Evolutionary conservation across 1,139 yeast species (phyloP), one percentile per base, ranked within the genome.

Genomic region (Suhomyces anneliseae): DNA sequence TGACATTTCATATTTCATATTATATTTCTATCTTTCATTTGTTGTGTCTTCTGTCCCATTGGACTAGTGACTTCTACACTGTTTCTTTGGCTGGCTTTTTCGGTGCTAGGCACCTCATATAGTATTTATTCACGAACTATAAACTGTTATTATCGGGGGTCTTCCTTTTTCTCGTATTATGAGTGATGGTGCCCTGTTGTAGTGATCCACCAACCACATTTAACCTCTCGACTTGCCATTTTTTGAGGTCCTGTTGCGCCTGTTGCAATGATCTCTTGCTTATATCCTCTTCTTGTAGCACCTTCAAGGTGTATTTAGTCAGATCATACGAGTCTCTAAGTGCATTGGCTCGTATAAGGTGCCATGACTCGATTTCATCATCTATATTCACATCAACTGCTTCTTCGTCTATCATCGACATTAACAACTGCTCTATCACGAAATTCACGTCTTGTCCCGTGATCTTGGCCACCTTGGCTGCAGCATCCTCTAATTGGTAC

Each of bases 281-380:
- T 8, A 69, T 55, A 40, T 67, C 72, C 4, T 47, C 51, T 43
- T 58, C 62, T 7, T 49, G 43, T 34, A 72, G 50, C 11, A 67
- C 64, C 35, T 51, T 39, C 27, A 70, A 49, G 10, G 43, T 34
- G 38, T 66, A 60, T 26, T 54, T 48, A 6, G 48, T 50, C 1
- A 58, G 52, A 49, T 69, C 67, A 51, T 57, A 71, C 14, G 70
- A 61, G 52, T 73, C 78, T 41, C 77, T 56, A 12, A 63, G 47
- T 8, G 55, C 53, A 8, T 44, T 38, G 26, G 63, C 54, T 19
- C 54, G 59, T 6, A 52, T 46, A 6, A 70, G 56, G 5, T 48
- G 48, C 39, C 72, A 52, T 6, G 47, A 29, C 1, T 54, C 49
- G 6, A 49, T 46, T 24, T 56, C 57, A 39, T 69, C 69, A 49